These are phyloP conservation scores for Rhodocollybia butyracea DNA, from an alignment of 768 basidiomycete genomes.

Conservation along the genomic window DNA sequence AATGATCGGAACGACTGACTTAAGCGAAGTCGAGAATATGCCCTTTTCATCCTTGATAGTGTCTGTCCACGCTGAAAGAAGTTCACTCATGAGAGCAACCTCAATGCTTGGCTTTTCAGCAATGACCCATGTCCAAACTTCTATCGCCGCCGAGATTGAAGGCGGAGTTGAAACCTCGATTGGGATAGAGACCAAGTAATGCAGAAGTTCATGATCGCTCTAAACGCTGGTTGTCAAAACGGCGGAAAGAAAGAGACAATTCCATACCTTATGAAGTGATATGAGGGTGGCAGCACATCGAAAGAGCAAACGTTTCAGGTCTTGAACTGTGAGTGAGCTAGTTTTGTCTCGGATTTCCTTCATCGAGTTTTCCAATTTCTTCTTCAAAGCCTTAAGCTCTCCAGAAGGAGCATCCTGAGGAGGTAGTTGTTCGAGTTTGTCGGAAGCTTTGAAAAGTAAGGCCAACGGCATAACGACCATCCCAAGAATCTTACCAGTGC, in stretches of 20 bases:
- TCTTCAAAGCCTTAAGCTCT: constrained; percentile 65
- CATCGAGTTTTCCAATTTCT: constrained; percentile 63
- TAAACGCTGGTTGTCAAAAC: constrained; percentile 23
- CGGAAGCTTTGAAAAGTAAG: constrained; percentile 37
- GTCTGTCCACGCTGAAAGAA: constrained; percentile 83
- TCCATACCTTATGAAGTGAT: constrained; percentile 54
- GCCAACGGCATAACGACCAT: background rate
- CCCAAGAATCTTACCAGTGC: constrained; percentile 47
- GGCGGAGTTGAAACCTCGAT: constrained; percentile 87
- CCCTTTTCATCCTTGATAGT: constrained; percentile 78
- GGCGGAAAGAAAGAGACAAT: background rate
- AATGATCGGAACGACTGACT: constrained; percentile 50
- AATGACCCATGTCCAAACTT: constrained; percentile 96
- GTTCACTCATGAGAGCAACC: constrained; percentile 79
- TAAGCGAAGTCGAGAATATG: constrained; percentile 75
- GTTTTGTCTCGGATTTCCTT: constrained; percentile 69
- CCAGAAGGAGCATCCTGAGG: constrained; percentile 54
- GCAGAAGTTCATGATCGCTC: constrained; percentile 84
- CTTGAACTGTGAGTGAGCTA: constrained; percentile 72
- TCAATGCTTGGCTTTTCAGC: constrained; percentile 81
- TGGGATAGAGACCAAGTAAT: constrained; percentile 84
- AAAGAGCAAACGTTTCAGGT: constrained; percentile 82
- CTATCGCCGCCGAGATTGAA: constrained; percentile 82
- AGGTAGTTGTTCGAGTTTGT: constrained; percentile 58
- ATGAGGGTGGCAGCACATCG: constrained; percentile 83